Evolutionary conservation across 306 rosid species (phyloP), one percentile per base, ranked within the genome.

Genomic region (Sechiopsis laciniata): DNA sequence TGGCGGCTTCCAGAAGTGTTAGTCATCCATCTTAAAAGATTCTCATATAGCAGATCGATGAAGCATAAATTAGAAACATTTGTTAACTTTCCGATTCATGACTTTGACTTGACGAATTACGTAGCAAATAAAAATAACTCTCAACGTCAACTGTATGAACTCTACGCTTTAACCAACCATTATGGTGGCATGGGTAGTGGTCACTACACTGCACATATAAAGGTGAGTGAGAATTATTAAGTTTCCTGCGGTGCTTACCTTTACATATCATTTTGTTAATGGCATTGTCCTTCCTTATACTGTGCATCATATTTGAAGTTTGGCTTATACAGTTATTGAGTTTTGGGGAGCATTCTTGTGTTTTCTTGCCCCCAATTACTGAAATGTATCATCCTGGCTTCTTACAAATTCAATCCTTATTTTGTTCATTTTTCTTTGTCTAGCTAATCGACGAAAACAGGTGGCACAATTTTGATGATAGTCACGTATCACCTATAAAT

Each of bases 101-200:
- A 87, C 86, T 87, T 91, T 53, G 97, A 94, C 82, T 79, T 94
- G 65, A 94, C 97, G 16, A 89, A 86, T 77, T 94, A 94, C 78
- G 80, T 94, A 75, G 99, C 96, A 72, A 89, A 89, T 81, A 90
- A 94, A 82, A 87, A 85, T 87, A 90, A 83, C 76, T 84, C 90
- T 46, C 83, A 76, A 24, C 90, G 85, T 8, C 96, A 94, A 78
- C 88, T 90, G 11, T 94, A 87, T 40, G 96, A 91, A 79, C 87
- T 94, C 15, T 94, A 94, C 61, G 96, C 99, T 72, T 88, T 94
- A 60, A 94, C 91, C 65, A 94, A 94, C 82, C 97, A 94, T 80
- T 89, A 89, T 80, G 98, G 98, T n/a, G 84, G 96, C 72, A 90
- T 94, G 98, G 98, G 98, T 74, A 89, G 98, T 72, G 98, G 98